Conservation (phyloP, 192 early-diverging fungal genomes). For the Backusella sp. region DNA sequence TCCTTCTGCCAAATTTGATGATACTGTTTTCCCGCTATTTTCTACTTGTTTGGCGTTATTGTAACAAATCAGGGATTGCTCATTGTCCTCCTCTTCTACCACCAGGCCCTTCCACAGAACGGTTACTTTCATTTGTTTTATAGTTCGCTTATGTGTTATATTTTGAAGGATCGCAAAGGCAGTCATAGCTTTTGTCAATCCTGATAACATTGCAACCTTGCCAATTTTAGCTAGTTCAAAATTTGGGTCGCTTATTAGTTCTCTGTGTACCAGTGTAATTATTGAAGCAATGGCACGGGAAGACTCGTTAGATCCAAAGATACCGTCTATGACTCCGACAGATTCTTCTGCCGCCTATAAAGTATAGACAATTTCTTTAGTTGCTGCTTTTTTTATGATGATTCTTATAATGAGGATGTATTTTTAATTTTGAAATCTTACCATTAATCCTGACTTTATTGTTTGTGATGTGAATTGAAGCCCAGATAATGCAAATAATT, state of each 20-base stretch:
- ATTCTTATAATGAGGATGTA: background rate
- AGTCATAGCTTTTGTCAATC: constrained; percentile 78
- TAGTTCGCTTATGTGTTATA: constrained; percentile 63
- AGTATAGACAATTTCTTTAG: background rate
- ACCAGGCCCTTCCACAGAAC: constrained; percentile 63
- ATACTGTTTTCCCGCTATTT: background rate
- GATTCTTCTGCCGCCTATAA: constrained; percentile 78
- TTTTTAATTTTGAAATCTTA: background rate
- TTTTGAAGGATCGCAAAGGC: constrained; percentile 83
- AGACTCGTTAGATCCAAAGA: constrained; percentile 96
- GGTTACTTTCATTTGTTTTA: constrained; percentile 44
- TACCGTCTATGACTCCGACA: constrained; percentile 84
- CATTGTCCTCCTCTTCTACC: constrained; percentile 43
- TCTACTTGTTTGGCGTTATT: background rate
- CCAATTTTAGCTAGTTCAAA: constrained; percentile 62
- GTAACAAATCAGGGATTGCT: constrained; percentile 25
- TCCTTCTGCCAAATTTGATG: constrained; percentile 14
- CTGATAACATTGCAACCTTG: constrained; percentile 63
- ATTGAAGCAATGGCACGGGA: constrained; percentile 82
- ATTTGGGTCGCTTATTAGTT: constrained; percentile 66
- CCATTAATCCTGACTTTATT: constrained; percentile 56
- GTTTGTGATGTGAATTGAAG: constrained; percentile 79
- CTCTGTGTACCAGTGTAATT: constrained; percentile 72
- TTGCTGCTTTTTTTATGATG: background rate
- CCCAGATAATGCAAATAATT: constrained; percentile 72